phyloP scores from a whole-genome alignment of 148 eudicot species.

The Talinum fruticosum region DNA sequence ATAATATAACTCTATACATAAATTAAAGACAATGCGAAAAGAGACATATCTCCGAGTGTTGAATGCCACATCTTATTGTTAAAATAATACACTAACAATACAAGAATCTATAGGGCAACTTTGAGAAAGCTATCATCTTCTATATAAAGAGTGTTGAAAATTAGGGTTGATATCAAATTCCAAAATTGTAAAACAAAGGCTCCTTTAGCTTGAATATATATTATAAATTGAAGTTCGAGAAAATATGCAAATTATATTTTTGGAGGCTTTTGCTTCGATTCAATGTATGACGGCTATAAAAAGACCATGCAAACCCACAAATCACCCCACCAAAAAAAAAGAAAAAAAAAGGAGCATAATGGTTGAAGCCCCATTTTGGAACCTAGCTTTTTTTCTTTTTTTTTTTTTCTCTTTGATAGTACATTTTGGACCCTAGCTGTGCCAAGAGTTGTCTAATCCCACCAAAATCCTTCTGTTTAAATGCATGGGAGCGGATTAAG shows the following conservation, averaged over 20 bases:
- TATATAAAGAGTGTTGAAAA: neutral
- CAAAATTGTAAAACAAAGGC: neutral
- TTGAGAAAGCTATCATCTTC: neutral
- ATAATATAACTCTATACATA: too few relatives aligned
- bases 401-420: too few relatives aligned
- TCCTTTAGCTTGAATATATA: too few relatives aligned
- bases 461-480: neutral
- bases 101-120: neutral
- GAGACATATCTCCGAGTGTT: too few relatives aligned
- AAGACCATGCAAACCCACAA: neutral
- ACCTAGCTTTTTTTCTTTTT: too few relatives aligned
- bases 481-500: neutral
- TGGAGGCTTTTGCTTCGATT: neutral
- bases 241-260: neutral
- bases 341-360: too few relatives aligned
- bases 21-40: too few relatives aligned
- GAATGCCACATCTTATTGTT: too few relatives aligned
- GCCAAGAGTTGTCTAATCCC: too few relatives aligned
- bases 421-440: too few relatives aligned
- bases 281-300: neutral
- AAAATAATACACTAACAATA: too few relatives aligned
- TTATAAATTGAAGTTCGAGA: neutral
- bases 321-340: neutral
- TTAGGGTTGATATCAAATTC: neutral
- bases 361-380: neutral